phyloP scores from a whole-genome alignment of 495 filamentous ascomycete genomes.

The Trichoderma erinaceum region DNA sequence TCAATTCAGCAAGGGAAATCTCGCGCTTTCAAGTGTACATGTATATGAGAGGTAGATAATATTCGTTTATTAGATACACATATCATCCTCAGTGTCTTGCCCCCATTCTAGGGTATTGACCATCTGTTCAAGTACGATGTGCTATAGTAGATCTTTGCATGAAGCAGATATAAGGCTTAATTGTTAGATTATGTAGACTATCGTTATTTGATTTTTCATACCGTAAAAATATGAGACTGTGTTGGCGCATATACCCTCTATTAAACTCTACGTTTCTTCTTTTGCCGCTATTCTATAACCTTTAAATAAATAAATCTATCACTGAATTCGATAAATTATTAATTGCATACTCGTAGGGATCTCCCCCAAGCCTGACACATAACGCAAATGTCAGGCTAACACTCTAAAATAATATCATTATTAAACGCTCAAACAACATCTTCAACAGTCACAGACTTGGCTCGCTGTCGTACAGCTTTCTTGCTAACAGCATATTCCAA shows the following conservation, averaged over 20 bases:
- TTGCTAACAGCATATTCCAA: slow-evolving; percentile 62
- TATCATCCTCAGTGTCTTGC: no score
- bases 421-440: slow-evolving; percentile 34
- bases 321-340: slow-evolving; percentile 16
- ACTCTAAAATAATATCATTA: not conserved
- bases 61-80: no score
- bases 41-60: no score
- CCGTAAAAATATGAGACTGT: not conserved
- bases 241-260: not conserved
- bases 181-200: not conserved
- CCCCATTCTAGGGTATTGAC: no score
- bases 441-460: slow-evolving; percentile 36
- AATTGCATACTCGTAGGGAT: slow-evolving; percentile 2
- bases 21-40: no score
- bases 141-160: not conserved
- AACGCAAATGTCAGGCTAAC: not conserved
- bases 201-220: not conserved
- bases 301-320: not conserved
- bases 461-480: slow-evolving; percentile 48
- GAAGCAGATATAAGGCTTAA: not conserved
- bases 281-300: not conserved
- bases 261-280: not conserved
- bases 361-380: not conserved
- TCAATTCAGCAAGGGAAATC: no score
- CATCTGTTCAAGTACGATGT: no score